Percentiles rank a stretch among this genome's conserved stretches.
phyloP scores from a whole-genome alignment of 441 rosid species.

The Breynia disticha region DNA sequence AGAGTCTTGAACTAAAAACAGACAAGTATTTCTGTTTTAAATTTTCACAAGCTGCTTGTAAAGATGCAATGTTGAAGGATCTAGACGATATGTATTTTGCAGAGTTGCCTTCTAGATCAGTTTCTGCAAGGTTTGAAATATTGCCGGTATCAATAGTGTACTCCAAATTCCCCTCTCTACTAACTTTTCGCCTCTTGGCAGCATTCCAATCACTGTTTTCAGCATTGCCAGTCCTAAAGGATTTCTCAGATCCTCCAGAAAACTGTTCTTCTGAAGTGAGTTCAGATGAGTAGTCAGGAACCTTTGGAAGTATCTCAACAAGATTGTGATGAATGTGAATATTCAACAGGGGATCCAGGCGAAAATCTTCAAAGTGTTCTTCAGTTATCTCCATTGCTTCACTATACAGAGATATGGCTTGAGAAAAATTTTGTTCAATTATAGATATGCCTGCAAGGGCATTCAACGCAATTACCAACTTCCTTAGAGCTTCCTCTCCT shows the following conservation, averaged over 20 bases:
- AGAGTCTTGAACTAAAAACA: slow-evolving; percentile 49
- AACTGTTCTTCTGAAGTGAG: slow-evolving; percentile 20
- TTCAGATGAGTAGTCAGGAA: slow-evolving; percentile 25
- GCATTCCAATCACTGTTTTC: slow-evolving; percentile 29
- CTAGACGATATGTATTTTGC: slow-evolving; percentile 15
- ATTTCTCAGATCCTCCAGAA: slow-evolving; percentile 28
- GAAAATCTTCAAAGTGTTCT: slow-evolving; percentile 78
- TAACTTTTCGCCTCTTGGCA: slow-evolving; percentile 41
- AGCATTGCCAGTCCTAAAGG: slow-evolving; percentile 23
- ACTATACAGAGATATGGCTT: slow-evolving; percentile 64
- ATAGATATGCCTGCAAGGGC: slow-evolving; percentile 92
- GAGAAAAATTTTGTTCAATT: slow-evolving; percentile 53
- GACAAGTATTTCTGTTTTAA: slow-evolving; percentile 69
- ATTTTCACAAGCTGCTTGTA: slow-evolving; percentile 45
- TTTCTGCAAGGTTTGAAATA: too few relatives aligned
- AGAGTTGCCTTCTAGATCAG: too few relatives aligned
- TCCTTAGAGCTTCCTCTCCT: slow-evolving; percentile 96
- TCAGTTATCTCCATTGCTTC: slow-evolving; percentile 66
- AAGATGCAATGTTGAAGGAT: slow-evolving; percentile 23
- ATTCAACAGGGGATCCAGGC: slow-evolving; percentile 80
- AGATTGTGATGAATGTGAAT: slow-evolving; percentile 94
- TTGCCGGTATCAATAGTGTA: too few relatives aligned
- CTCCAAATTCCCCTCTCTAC: slow-evolving; percentile 4
- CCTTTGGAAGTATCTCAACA: slow-evolving; percentile 56
- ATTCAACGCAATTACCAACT: slow-evolving; percentile 76